Base-by-base conservation (phyloP, 371 early-diverging fungal species). In the Mortierella sp. region DNA sequence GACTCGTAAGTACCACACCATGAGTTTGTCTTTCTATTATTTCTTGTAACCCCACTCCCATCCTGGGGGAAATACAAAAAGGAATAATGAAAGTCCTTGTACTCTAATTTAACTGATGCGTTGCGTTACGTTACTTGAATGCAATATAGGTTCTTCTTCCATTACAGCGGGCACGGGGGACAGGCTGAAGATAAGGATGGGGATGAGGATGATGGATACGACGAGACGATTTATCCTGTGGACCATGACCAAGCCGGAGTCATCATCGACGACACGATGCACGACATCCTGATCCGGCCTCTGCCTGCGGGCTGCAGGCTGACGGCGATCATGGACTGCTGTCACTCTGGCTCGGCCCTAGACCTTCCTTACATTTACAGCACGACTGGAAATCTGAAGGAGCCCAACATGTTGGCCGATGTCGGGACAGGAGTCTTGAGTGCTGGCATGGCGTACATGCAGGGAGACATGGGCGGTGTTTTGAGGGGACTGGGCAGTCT, bases 151-250 rank as follows among this genome's bases (percentile, higher is more conserved):
- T 87, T 91, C 80, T 90, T 95, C 66, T 89, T 96, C 80, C 96
- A 95, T 72, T 98, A 84, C 79, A 92, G 91, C 64, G 98, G 97
- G 8, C 97, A 97, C 80, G 97, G 97, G 37, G 89, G 87, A 7
- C 88, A 88, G 56, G 43, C 78, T 7, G 70, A 76, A 49, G 94
- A 94, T 81, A 51, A 52, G 11, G 82, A 88, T 48, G 93, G 93
- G 19, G 96, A 97, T 73, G 96, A 97, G 64, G 85, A 87, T 42
- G 96, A 96, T 71, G 94, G 94, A 12, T 83, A 73, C 47, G 93
- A 93, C 69, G 93, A 94, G 63, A 91, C 92, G 3, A 91, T 95
- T 50, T 87, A 90, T 41, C 99, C 99, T 7, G 80, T 95, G 8
- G 99, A 98, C 80, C 93, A 90, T 79, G 82, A 83, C 4, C 60